Evolutionary conservation across 73 alveolate species (phyloP).

Genomic region (Diophrys sp.): DNA sequence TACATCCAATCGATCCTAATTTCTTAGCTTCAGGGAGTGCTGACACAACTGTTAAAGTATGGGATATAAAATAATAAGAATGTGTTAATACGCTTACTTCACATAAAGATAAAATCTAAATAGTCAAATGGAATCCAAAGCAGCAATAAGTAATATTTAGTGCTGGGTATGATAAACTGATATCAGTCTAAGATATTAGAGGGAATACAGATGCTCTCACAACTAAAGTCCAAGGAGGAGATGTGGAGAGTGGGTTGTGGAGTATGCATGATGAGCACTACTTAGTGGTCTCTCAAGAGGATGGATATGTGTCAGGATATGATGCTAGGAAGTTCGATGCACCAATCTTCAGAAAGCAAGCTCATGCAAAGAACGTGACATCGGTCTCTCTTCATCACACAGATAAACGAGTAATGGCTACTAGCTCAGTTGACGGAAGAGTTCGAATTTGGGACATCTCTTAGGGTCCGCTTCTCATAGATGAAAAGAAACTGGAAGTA

Average conservation of each 20-base stretch:
- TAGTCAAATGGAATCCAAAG: constrained; percentile 82
- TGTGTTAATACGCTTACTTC: constrained; percentile 69
- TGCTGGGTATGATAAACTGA: constrained; percentile 87
- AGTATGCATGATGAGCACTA: constrained; percentile 76
- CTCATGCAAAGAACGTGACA: constrained; percentile 85
- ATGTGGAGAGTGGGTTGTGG: constrained; percentile 93
- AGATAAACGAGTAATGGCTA: constrained; percentile 77
- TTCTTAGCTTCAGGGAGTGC: constrained; percentile 95
- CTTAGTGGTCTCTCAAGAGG: constrained; percentile 85
- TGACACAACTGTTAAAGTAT: constrained; percentile 87
- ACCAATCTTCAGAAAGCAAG: constrained; percentile 73
- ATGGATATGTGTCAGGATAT: constrained; percentile 85
- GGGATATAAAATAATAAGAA: constrained; percentile 85
- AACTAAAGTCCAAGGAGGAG: constrained; percentile 60
- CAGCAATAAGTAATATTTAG: constrained; percentile 82
- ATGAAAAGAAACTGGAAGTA: constrained; percentile 59
- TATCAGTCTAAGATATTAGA: constrained; percentile 82
- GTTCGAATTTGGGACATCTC: constrained; percentile 86
- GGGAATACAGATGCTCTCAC: constrained; percentile 51
- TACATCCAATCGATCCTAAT: constrained; percentile 81
- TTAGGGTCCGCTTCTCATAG: constrained; percentile 48
- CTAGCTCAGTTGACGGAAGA: constrained; percentile 87
- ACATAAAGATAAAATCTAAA: constrained; percentile 91
- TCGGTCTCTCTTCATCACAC: constrained; percentile 80
- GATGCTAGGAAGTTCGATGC: constrained; percentile 81